Evolutionary conservation across 2,329 filamentous ascomycete genomes (phyloP).

Genomic region (Aureobasidium namibiae): DNA sequence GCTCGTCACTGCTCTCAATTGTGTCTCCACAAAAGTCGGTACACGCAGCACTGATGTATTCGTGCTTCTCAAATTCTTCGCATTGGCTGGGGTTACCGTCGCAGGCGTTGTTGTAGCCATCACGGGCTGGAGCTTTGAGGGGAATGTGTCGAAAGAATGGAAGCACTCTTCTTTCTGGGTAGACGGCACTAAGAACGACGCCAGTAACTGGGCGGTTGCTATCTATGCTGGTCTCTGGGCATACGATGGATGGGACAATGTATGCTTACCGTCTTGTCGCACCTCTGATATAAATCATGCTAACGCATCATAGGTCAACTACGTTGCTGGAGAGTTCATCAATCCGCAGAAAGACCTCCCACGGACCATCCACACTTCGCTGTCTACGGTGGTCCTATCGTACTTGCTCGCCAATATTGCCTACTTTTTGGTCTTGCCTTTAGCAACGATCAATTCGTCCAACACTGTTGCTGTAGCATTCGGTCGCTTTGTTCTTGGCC

Average conservation of each 20-base stretch:
- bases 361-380: conserved; percentile 89
- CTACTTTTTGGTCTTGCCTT: conserved; percentile 88
- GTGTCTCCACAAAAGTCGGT: conserved; percentile 79
- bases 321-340: conserved; percentile 93
- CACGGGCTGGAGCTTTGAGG: conserved; percentile 73
- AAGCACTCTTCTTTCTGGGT: conserved; percentile 76
- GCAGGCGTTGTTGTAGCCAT: conserved; percentile 81
- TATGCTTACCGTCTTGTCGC: conserved; percentile 38
- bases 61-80: conserved; percentile 96
- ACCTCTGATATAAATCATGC: neutral
- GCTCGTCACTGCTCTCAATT: conserved; percentile 76
- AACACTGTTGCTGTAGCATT: conserved; percentile 97
- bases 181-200: conserved; percentile 68
- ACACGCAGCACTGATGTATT: conserved; percentile 84
- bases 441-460: conserved; percentile 68
- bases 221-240: conserved; percentile 95
- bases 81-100: conserved; percentile 75
- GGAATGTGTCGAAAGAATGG: conserved; percentile 73
- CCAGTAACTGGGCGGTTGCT: conserved; percentile 85
- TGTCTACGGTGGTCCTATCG: conserved; percentile 83
- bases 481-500: conserved; percentile 80
- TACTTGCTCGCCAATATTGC: conserved; percentile 88
- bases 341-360: conserved; percentile 85
- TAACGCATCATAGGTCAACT: conserved; percentile 63
- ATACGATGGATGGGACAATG: conserved; percentile 98